Conservation (phyloP, 176 grass and related monocot genomes). For the Eragrostis nindensis region DNA sequence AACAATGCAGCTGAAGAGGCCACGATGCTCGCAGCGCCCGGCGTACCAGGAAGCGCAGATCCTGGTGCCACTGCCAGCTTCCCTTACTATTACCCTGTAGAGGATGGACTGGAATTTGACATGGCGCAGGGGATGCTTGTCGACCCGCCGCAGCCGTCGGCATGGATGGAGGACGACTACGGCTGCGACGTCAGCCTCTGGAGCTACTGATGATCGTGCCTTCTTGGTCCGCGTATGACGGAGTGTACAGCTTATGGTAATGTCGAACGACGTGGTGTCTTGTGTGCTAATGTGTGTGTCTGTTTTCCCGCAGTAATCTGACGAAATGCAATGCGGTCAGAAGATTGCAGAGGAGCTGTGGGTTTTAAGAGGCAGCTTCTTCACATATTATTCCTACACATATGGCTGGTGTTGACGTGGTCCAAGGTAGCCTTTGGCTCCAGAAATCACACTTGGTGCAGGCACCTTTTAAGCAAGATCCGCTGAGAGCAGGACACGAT, state of each 20-base stretch:
- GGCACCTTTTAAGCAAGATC: background rate
- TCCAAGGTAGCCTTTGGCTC: slow-evolving; percentile 10
- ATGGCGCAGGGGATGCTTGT: slow-evolving; percentile 81
- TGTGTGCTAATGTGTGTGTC: slow-evolving; percentile 18
- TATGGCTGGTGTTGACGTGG: slow-evolving; percentile 32
- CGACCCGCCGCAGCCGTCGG: slow-evolving; percentile 45
- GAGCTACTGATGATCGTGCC: slow-evolving; percentile 56
- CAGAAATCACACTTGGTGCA: background rate
- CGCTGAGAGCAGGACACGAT: background rate
- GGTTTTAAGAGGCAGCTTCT: slow-evolving; percentile 36
- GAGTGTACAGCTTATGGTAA: slow-evolving; percentile 1
- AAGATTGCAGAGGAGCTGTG: slow-evolving; percentile 35
- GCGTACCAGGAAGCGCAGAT: background rate
- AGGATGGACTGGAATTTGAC: slow-evolving; percentile 50
- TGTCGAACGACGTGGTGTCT: background rate
- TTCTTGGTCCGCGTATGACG: background rate
- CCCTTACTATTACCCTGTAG: slow-evolving; percentile 30
- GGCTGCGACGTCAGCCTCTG: slow-evolving; percentile 58
- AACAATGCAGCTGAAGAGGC: slow-evolving; percentile 1
- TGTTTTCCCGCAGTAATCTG: slow-evolving; percentile 38
- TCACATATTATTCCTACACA: too few relatives aligned
- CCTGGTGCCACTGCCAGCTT: background rate
- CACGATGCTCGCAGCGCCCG: background rate
- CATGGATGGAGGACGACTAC: slow-evolving; percentile 38
- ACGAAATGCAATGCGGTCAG: slow-evolving; percentile 26